Evolutionary conservation across 2,329 filamentous ascomycete species (phyloP).

Genomic region (Tolypocladium amazonense): DNA sequence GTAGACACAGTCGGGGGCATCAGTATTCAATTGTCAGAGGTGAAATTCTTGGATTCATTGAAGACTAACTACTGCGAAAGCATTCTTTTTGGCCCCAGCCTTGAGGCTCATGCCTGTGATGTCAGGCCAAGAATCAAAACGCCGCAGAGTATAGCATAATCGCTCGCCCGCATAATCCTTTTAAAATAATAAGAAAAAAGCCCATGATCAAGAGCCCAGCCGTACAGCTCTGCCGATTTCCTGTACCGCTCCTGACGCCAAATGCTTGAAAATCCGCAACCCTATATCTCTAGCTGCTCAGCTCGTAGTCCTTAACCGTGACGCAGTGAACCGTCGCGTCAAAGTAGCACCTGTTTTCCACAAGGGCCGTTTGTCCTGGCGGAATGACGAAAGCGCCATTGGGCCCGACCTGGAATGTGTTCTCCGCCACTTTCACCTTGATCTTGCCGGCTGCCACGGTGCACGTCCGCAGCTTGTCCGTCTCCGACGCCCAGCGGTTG

Average conservation of each 20-base stretch:
- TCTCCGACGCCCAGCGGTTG: constrained; percentile 17
- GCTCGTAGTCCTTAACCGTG: constrained; percentile 15
- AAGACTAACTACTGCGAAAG: too few species aligned
- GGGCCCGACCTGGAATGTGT: constrained; percentile 29
- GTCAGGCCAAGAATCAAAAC: not conserved
- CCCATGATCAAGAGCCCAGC: too few species aligned
- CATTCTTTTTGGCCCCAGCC: not conserved
- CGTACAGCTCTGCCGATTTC: not conserved
- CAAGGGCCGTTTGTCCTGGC: constrained; percentile 24
- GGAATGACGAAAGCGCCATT: constrained; percentile 33
- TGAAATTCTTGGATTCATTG: too few species aligned
- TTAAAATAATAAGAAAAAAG: not conserved
- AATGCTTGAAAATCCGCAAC: not conserved
- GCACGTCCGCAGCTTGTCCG: constrained; percentile 24
- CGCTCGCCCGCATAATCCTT: not conserved
- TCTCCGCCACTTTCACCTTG: constrained; percentile 22
- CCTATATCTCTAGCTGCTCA: not conserved
- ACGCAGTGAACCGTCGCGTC: constrained; percentile 33
- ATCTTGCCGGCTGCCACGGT: constrained; percentile 31
- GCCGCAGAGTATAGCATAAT: not conserved
- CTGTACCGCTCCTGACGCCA: not conserved
- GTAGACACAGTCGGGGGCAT: too few species aligned
- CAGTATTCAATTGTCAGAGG: too few species aligned
- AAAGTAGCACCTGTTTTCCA: constrained; percentile 32
- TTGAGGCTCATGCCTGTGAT: not conserved